These are phyloP conservation scores for Tolypocladium endophyticum DNA, from an alignment of 2,329 filamentous ascomycete species.

Conservation along the genomic window DNA sequence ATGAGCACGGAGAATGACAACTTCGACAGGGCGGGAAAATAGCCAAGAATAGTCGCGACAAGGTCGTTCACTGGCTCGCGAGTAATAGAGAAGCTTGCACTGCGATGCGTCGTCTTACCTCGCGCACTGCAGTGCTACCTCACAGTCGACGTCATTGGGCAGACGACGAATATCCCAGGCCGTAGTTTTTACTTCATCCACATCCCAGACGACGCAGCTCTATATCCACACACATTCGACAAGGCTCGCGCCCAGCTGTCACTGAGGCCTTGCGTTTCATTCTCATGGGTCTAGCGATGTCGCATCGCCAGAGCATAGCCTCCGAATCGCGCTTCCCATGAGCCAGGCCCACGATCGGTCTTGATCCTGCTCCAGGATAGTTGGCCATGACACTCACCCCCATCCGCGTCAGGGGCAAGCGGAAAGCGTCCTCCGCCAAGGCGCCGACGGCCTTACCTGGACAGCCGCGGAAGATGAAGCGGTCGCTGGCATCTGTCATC, in stretches of 20 bases:
- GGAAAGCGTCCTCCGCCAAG: constrained; percentile 12
- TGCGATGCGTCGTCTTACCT: neutral
- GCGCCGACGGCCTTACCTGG: constrained; percentile 4
- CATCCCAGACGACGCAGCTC: neutral
- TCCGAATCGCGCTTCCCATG: neutral
- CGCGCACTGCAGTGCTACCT: neutral
- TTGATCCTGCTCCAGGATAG: constrained; percentile 1
- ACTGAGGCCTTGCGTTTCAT: neutral
- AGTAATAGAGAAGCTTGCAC: neutral
- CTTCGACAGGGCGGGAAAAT: neutral
- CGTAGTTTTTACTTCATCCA: neutral
- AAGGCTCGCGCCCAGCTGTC: neutral
- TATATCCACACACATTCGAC: neutral
- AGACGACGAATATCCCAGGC: neutral
- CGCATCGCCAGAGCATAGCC: neutral
- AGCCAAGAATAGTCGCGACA: neutral
- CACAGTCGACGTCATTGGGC: neutral
- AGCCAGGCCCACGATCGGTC: neutral
- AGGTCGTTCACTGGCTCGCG: neutral
- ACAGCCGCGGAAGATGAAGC: constrained; percentile 14
- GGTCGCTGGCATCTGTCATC: constrained; percentile 18
- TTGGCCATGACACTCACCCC: constrained; percentile 36
- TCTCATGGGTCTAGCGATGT: neutral
- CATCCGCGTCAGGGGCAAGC: constrained; percentile 37
- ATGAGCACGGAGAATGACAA: neutral